These are phyloP conservation scores for Fusarium illudens DNA, from an alignment of 2,329 filamentous ascomycete genomes.

Conservation along the genomic window DNA sequence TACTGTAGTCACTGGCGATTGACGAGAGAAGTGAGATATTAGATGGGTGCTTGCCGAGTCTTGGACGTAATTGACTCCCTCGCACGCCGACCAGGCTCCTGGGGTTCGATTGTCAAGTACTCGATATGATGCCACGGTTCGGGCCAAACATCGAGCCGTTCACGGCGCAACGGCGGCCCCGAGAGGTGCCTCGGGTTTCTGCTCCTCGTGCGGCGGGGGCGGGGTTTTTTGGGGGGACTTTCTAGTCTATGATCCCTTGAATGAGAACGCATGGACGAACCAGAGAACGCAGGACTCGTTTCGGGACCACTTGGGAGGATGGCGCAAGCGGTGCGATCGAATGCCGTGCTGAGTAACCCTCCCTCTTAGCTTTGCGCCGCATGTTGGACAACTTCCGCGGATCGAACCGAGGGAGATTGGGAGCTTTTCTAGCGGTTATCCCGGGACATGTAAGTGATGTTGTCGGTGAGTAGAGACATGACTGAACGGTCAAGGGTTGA, in stretches of 20 bases:
- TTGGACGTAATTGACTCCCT: not conserved
- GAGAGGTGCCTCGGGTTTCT: constrained; percentile 17
- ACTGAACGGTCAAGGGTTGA: not conserved
- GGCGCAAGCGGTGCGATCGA: constrained; percentile 36
- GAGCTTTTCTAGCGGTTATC: not conserved
- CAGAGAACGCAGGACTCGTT: constrained; percentile 16
- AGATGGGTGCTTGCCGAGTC: not conserved
- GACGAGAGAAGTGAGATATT: not conserved
- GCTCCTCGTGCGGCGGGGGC: constrained; percentile 17
- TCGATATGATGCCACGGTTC: constrained; percentile 1
- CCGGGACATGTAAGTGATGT: not conserved
- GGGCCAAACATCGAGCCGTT: not conserved
- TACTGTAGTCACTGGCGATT: constrained; percentile 3
- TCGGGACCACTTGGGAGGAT: constrained; percentile 32
- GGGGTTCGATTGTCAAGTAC: constrained; percentile 9
- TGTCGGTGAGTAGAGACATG: not conserved
- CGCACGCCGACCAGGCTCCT: not conserved
- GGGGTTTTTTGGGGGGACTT: constrained; percentile 19
- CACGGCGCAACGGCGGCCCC: constrained; percentile 17
- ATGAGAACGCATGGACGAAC: constrained; percentile 24
- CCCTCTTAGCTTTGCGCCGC: constrained; percentile 6
- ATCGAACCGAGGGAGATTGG: constrained; percentile 3
- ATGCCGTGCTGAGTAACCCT: constrained; percentile 35
- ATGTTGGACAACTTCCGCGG: constrained; percentile 8
- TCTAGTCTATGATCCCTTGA: constrained; percentile 36